Percentiles rank a stretch among this genome's conserved stretches.
Conservation (phyloP, 345 rosid species). For the Aegle marmelos region DNA sequence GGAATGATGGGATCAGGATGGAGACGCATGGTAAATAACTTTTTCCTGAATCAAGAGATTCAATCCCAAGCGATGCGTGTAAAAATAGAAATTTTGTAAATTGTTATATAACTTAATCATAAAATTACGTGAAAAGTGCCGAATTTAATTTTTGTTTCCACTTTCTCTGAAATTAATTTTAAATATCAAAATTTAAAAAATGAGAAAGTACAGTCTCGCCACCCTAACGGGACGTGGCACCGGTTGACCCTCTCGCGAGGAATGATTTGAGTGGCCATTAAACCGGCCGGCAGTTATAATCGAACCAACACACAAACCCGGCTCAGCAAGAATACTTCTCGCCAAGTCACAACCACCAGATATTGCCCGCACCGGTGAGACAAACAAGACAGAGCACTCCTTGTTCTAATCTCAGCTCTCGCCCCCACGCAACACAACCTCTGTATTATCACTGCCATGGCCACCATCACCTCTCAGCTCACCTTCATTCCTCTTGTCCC, state of each 20-base stretch:
- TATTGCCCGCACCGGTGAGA: constrained; percentile 3
- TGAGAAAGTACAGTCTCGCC: too few species aligned
- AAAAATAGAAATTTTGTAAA: too few species aligned
- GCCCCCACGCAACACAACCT: neutral
- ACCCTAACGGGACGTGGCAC: neutral
- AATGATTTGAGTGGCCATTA: neutral
- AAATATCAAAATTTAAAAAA: too few species aligned
- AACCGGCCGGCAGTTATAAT: neutral
- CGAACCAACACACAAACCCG: constrained; percentile 7
- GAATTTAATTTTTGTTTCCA: too few species aligned
- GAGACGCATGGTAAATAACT: too few species aligned
- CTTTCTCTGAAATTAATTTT: too few species aligned
- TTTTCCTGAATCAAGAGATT: too few species aligned
- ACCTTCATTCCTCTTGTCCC: constrained; percentile 23
- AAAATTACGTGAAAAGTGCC: too few species aligned
- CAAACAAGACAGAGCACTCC: neutral
- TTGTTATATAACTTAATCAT: too few species aligned
- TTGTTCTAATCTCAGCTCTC: constrained; percentile 4
- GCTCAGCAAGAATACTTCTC: neutral
- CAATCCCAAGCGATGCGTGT: too few species aligned
- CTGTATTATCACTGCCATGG: constrained; percentile 11
- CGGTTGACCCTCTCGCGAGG: neutral
- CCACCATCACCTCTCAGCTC: constrained; percentile 28
- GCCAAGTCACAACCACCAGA: constrained; percentile 13
- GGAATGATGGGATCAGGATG: too few species aligned